Evolutionary conservation across 1,139 yeast genomes (phyloP).

Genomic region (Sugiyamaella paludigena): DNA sequence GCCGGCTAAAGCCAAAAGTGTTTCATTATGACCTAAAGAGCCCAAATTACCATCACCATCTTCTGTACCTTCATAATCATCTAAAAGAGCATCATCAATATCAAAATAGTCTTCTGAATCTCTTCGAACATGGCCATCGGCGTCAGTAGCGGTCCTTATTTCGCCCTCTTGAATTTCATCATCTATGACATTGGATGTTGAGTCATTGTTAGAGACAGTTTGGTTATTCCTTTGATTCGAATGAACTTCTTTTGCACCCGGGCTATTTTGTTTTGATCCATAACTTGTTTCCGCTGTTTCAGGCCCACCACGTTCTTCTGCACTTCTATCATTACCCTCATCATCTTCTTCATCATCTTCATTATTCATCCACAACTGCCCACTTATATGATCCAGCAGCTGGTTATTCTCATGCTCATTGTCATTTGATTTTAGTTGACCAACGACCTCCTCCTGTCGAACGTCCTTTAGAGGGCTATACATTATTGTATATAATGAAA

Average conservation of each 20-base stretch:
- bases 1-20: conserved; percentile 28
- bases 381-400: neutral
- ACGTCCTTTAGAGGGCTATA: too few species aligned
- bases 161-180: too few species aligned
- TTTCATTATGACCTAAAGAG: conserved; percentile 28
- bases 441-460: too few species aligned
- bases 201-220: too few species aligned
- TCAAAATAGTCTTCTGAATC: conserved; percentile 10
- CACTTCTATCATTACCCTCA: neutral
- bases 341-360: conserved; percentile 1
- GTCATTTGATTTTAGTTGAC: neutral
- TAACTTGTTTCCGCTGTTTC: too few species aligned
- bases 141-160: too few species aligned
- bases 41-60: conserved; percentile 20
- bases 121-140: neutral
- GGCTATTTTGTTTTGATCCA: neutral
- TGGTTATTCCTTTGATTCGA: too few species aligned
- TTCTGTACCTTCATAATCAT: conserved; percentile 8
- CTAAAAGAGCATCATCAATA: conserved; percentile 13
- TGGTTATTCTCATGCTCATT: conserved; percentile 1
- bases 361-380: neutral
- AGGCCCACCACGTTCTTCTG: too few species aligned
- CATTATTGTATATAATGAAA: too few species aligned
- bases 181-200: too few species aligned
- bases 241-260: neutral